Evolutionary conservation across 257 asterid genomes (phyloP).

Genomic region (Dorcoceras hygrometricum): DNA sequence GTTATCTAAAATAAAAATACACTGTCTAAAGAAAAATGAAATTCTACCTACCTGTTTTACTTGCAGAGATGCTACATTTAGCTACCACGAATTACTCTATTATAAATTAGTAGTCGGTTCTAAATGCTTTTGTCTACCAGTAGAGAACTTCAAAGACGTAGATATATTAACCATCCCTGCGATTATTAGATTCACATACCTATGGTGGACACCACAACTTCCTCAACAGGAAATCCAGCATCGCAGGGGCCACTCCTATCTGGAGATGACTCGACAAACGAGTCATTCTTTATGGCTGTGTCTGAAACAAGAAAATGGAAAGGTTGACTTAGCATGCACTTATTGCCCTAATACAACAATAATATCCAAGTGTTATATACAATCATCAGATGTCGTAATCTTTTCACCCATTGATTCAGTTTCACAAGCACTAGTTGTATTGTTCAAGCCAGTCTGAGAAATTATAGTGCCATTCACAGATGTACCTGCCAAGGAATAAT

Average conservation of each 20-base stretch:
- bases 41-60: neutral
- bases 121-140: neutral
- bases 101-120: no score
- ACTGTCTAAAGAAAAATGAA: neutral
- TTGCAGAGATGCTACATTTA: neutral
- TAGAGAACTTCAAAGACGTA: neutral
- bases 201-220: slow-evolving; percentile 22
- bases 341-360: neutral
- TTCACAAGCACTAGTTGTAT: slow-evolving; percentile 16
- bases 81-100: neutral
- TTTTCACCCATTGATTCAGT: slow-evolving; percentile 21
- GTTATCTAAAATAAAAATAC: slow-evolving; percentile 28
- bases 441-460: slow-evolving; percentile 17
- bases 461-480: slow-evolving; percentile 9
- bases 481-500: slow-evolving; percentile 23
- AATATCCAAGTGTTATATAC: slow-evolving; percentile 18
- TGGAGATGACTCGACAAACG: slow-evolving; percentile 18
- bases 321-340: neutral
- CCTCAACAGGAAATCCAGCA: slow-evolving; percentile 23
- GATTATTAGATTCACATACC: slow-evolving; percentile 25
- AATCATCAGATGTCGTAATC: slow-evolving; percentile 34
- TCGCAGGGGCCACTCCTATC: slow-evolving; percentile 6
- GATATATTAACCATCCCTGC: neutral
- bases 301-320: slow-evolving; percentile 26
- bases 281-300: slow-evolving; percentile 18